phyloP scores from a whole-genome alignment of 495 filamentous ascomycete genomes.

The Eremomyces bilateralis region DNA sequence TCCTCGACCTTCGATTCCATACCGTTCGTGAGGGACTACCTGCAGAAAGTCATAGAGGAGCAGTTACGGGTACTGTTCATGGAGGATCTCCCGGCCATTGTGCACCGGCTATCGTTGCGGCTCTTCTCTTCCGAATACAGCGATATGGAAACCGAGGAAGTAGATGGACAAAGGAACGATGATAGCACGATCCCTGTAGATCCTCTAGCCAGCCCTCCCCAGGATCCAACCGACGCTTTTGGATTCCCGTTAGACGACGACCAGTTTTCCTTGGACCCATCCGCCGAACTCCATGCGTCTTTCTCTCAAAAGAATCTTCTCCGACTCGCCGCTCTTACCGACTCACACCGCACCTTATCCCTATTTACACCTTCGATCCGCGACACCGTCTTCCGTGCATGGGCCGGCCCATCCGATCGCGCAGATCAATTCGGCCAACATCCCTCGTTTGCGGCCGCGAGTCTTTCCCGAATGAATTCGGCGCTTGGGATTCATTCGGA shows the following conservation, averaged over 20 bases:
- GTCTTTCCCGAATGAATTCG: conserved; percentile 17
- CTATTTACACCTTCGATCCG: conserved; percentile 65
- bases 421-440: conserved; percentile 23
- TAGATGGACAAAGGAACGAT: conserved; percentile 24
- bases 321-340: conserved; percentile 49
- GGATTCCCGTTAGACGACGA: conserved; percentile 56
- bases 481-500: conserved; percentile 14
- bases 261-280: conserved; percentile 54
- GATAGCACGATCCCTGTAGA: conserved; percentile 37
- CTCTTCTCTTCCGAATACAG: conserved; percentile 79
- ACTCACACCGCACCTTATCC: conserved; percentile 71
- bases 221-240: conserved; percentile 52
- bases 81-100: conserved; percentile 91
- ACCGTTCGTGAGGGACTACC: conserved; percentile 88
- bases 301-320: conserved; percentile 84
- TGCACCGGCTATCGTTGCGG: conserved; percentile 75
- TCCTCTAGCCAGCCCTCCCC: conserved; percentile 56
- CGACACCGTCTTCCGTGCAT: conserved; percentile 75
- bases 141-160: conserved; percentile 25
- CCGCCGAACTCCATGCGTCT: conserved; percentile 53
- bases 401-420: conserved; percentile 62
- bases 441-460: neutral
- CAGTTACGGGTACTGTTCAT: conserved; percentile 84
- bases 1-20: conserved; percentile 98
- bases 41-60: conserved; percentile 91